A percentile compares a stretch with the other conserved stretches of the same genome.
Evolutionary conservation across 108 stramenopile species (phyloP).

Genomic region (Mayamaea pseudoterrestris): DNA sequence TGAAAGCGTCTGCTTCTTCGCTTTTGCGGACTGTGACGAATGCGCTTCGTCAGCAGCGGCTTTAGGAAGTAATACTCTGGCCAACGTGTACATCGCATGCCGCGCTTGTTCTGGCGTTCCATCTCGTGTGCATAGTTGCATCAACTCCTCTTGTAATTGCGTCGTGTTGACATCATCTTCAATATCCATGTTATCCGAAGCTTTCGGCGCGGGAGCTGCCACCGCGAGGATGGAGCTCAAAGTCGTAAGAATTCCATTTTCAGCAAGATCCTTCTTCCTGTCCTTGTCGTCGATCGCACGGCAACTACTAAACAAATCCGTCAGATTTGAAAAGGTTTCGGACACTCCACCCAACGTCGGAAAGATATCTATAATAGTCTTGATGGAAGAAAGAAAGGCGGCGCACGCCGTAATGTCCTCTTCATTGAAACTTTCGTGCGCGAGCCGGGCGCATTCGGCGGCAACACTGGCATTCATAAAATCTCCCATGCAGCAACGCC

Average conservation of each 20-base stretch:
- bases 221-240: slow-evolving; percentile 57
- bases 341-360: slow-evolving; percentile 57
- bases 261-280: slow-evolving; percentile 30
- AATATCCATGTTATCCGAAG: neutral
- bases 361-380: slow-evolving; percentile 47
- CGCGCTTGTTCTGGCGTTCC: slow-evolving; percentile 75
- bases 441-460: slow-evolving; percentile 28
- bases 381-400: slow-evolving; percentile 44
- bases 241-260: slow-evolving; percentile 25
- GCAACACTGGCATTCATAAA: slow-evolving; percentile 3
- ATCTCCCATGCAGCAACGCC: slow-evolving; percentile 10
- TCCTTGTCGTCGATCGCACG: slow-evolving; percentile 34
- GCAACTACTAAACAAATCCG: slow-evolving; percentile 40
- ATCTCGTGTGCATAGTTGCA: slow-evolving; percentile 44
- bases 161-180: slow-evolving; percentile 19
- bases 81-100: slow-evolving; percentile 55
- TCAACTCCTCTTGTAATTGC: slow-evolving; percentile 14
- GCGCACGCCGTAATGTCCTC: slow-evolving; percentile 66
- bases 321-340: no score
- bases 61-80: slow-evolving; percentile 34
- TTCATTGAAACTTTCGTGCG: slow-evolving; percentile 60
- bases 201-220: slow-evolving; percentile 20
- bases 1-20: slow-evolving; percentile 4
- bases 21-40: no score
- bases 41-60: no score